Evolutionary conservation across 2,329 filamentous ascomycete species (phyloP), one percentile per base, ranked within the genome.

Genomic region (Raffaelea albimanens): DNA sequence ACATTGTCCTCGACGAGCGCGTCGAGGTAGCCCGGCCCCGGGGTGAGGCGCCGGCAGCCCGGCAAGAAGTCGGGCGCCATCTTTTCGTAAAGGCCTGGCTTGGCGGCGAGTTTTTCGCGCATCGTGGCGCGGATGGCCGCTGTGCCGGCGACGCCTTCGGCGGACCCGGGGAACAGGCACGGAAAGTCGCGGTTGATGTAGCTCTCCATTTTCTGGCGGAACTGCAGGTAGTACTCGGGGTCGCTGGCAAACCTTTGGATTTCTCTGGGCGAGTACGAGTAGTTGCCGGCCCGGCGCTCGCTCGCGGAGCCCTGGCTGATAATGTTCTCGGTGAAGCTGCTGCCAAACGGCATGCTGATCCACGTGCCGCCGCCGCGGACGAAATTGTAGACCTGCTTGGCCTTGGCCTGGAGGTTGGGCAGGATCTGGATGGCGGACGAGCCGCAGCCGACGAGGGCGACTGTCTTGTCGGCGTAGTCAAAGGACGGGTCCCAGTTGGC

Each of bases 1-100:
- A 65, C 57, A 18, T 63, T 61, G 14, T 50, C 42, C 41, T 58
- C 52, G 18, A 58, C 53, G 5, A 59, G 45, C 2, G 56, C 56
- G 25, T 58, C 55, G 7, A 59, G 50, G 25, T 59, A 59, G 18
- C 57, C 56, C n/a, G 56, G 53, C 0, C 52, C 58, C 19, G 53
- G 59, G 18, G 55, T 61, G 47, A 53, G 53, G 43, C 55, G 62
- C 55, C 50, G 55, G 51, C 54, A 55, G 29, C 45, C 45, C 14
- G 51, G 51, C 3, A 48, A 38, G 25, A 45, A 53, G 43, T 56
- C 57, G 1, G 60, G 61, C 3, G 56, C 34, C 7, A 38, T 16
- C 34, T 38, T 16, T 19, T 38, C 34, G 34, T 38, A 38, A 16
- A 16, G 18, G 34, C 34, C 34, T 16, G 13, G 14, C 34, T 38